Percentiles rank a stretch among this genome's conserved stretches.
phyloP scores from a whole-genome alignment of 2,329 filamentous ascomycete species.

The Aspergillus brunneoviolaceus region DNA sequence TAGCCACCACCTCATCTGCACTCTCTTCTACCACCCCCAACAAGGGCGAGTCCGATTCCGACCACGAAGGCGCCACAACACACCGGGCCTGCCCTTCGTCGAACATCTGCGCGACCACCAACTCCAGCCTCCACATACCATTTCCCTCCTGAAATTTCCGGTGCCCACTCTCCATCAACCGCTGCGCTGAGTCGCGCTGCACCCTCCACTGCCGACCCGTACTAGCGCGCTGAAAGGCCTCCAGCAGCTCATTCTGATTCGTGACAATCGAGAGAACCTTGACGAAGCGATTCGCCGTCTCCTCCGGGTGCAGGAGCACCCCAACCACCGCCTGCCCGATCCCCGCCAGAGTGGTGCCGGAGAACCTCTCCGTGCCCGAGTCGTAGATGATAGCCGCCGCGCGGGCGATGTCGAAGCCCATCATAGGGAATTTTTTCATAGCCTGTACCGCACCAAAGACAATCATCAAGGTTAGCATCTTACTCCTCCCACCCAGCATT shows the following conservation, averaged over 20 bases:
- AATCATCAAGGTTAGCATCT: background rate
- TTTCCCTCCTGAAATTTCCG: constrained; percentile 3
- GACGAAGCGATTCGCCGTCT: constrained; percentile 13
- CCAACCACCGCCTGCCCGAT: constrained; percentile 14
- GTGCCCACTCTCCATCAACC: background rate
- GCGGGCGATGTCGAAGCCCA: constrained; percentile 7
- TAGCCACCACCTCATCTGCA: background rate
- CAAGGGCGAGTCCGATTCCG: constrained; percentile 4
- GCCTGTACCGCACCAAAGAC: background rate
- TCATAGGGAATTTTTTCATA: constrained; percentile 5
- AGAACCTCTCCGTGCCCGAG: constrained; percentile 9
- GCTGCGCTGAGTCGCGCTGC: background rate
- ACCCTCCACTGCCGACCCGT: constrained; percentile 12
- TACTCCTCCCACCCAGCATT: background rate
- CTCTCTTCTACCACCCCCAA: constrained; percentile 11
- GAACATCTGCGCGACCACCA: constrained; percentile 9
- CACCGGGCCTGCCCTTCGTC: constrained; percentile 5
- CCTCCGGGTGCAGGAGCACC: constrained; percentile 7
- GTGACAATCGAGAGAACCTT: constrained; percentile 8
- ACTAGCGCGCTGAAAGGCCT: constrained; percentile 7
- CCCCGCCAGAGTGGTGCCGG: constrained; percentile 5
- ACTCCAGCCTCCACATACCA: constrained; percentile 5
- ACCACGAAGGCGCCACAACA: constrained; percentile 2
- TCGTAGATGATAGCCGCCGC: constrained; percentile 11
- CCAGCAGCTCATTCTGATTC: constrained; percentile 11